Base-by-base conservation (phyloP, 129 eudicot species). In the Pulicaria dysenterica region DNA sequence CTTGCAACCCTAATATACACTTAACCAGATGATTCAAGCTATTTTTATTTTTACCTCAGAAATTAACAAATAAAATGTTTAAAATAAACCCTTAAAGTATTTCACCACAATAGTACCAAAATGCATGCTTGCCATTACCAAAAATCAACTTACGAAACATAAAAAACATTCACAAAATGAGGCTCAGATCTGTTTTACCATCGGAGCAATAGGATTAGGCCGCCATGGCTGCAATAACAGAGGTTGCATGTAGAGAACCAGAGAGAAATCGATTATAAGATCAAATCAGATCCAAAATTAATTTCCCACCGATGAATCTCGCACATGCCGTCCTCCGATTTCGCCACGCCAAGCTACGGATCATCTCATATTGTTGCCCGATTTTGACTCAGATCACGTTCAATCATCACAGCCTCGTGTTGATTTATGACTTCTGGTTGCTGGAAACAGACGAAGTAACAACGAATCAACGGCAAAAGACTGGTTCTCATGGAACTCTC, bases 311-410 rank as follows among this genome's bases (percentile, higher is more conserved):
- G 31, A 24, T 16, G 54, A 6, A 41, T 42, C 60, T 64, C 40
- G 14, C 57, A 64, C 54, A 38, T 15, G 49, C 77, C 71, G 15
- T 58, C 83, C 79, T 72, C 69, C 42, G 51, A 40, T 17, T 54
- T 16, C 59, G 72, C 83, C 83, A 43, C 34, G 83, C 83, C 83
- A 79, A 79, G 83, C 50, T 73, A 54, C 83, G 76, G 70, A 46
- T 40, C 63, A 67, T 58, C 77, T 79, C 63, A 41, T 14, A 49
- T 45, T 39, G 31, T 49, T 13, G 57, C 36, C 77, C 71, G 65
- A 49, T 60, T 60, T 77, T 41, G 31, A 74, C 79, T 74, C 73
- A 17, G 71, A 62, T 77, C 36, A 17, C 36, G 2, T 39, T 39
- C 3, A 8, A 77, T 77, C 81, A 77, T 77, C 81, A 77, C 67